These are phyloP conservation scores for Quillaja saponaria DNA, from an alignment of 306 rosid genomes.

Conservation along the genomic window DNA sequence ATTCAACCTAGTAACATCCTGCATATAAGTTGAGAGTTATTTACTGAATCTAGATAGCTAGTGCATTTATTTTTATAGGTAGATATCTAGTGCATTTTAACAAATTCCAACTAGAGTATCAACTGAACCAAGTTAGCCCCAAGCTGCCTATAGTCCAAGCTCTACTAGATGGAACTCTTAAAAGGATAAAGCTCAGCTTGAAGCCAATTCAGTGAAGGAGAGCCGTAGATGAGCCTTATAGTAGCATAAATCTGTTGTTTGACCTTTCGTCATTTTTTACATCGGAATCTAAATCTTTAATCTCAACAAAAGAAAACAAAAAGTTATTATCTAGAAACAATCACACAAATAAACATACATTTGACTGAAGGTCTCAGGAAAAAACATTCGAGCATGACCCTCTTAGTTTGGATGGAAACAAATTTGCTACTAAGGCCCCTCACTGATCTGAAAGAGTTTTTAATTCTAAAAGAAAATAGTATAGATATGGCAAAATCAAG, in stretches of 20 bases:
- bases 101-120: background rate
- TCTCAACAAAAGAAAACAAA: background rate
- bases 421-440: background rate
- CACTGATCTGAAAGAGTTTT: background rate
- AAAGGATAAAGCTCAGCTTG: background rate
- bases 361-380: background rate
- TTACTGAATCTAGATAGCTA: background rate
- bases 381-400: slow-evolving; percentile 2
- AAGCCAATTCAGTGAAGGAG: background rate
- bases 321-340: background rate
- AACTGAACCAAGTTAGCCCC: background rate
- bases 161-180: too few species aligned
- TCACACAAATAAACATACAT: slow-evolving; percentile 8
- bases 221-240: background rate
- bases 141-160: background rate
- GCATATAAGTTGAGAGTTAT: too few species aligned
- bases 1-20: background rate
- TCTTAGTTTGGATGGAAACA: slow-evolving; percentile 6
- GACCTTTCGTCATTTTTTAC: slow-evolving; percentile 3
- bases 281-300: background rate
- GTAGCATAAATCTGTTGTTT: background rate
- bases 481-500: background rate
- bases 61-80: too few species aligned
- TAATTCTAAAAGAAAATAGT: slow-evolving; percentile 9
- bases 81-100: background rate